Base-by-base conservation (phyloP, 306 rosid species). In the Lupinus albus region DNA sequence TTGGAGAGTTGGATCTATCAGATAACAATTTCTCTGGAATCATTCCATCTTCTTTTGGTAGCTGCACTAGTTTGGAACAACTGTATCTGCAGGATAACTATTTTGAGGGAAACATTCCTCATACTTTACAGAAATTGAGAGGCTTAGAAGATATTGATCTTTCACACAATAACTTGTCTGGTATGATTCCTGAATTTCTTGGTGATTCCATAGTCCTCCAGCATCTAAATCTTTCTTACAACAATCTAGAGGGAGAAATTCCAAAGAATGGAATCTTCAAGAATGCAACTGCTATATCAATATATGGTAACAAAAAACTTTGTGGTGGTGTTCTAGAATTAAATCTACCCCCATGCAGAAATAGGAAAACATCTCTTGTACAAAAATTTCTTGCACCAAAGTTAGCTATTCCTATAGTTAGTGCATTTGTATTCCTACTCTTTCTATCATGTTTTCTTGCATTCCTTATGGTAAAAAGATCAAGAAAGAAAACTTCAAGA, bases 271-370 rank as follows among this genome's bases (percentile, higher is more conserved):
- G 87, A 52, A 41, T 83, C 51, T 73, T 83, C 44, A 53, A 42
- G n/a, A 76, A 79, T 70, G 70, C 28, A 69, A 72, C 67, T 7
- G 35, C 21, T 1, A n/a, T 70, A 64, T 68, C 80, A 13, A n/a
- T 79, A 0, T 7, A 51, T 51, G 84, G 84, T 59, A 83, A 79
- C 38, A 63, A 0, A 0, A 65, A 70, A 52, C 70, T 79, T 0
- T 83, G 84, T 9, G 80, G 87, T 25, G 84, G 84, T 60, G 4
- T 76, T 8, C 54, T 33, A 11, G 44, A 73, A 65, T 57, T 63
- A 16, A 75, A 63, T 7, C 56, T 83, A 14, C 72, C 80, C 12
- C 8, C 58, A 39, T 79, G 84, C 67, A 39, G 13, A n/a, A 42
- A 4, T 7, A 55, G 2, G 32, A 62, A 72, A 39, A 54, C 32